A percentile compares a stretch with the other conserved stretches of the same genome.
phyloP scores from a whole-genome alignment of 1,284 basidiomycete species.

The Leccinum olivaceoglutinosum region DNA sequence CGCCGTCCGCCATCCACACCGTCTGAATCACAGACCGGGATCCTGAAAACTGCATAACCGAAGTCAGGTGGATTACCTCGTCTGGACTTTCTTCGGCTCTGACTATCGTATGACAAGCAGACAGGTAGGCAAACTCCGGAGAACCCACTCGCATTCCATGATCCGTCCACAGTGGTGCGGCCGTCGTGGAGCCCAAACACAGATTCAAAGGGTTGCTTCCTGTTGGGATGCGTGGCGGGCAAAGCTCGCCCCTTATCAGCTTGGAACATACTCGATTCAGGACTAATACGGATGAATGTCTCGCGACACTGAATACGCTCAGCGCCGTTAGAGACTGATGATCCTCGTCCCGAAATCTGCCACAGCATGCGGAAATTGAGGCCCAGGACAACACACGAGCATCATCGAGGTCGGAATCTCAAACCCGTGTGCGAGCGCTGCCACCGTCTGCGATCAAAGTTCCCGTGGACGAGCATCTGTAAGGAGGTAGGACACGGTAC shows the following conservation, averaged over 20 bases:
- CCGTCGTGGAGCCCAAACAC: not conserved
- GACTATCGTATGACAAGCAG: too few relatives aligned
- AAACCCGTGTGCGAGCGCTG: constrained; percentile 25
- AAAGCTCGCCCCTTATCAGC: not conserved
- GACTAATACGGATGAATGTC: too few relatives aligned
- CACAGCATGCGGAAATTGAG: constrained; percentile 18
- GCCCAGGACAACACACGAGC: constrained; percentile 31
- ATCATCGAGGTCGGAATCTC: constrained; percentile 28
- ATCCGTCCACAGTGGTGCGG: not conserved
- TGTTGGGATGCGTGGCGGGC: not conserved
- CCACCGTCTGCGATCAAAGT: constrained; percentile 35
- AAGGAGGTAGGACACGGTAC: not conserved
- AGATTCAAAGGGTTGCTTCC: not conserved
- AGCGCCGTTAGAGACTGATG: constrained; percentile 15
- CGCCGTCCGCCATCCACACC: too few relatives aligned
- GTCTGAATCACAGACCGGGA: too few relatives aligned
- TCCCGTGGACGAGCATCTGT: constrained; percentile 45
- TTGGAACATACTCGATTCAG: too few relatives aligned
- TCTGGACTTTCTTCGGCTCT: too few relatives aligned
- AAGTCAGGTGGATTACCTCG: too few relatives aligned
- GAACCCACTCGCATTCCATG: not conserved
- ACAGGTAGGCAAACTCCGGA: not conserved
- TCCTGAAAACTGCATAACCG: too few relatives aligned
- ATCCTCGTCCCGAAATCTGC: constrained; percentile 29
- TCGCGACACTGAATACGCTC: too few relatives aligned